phyloP scores from a whole-genome alignment of 2,329 filamentous ascomycete genomes.

The Neofusicoccum ribis region DNA sequence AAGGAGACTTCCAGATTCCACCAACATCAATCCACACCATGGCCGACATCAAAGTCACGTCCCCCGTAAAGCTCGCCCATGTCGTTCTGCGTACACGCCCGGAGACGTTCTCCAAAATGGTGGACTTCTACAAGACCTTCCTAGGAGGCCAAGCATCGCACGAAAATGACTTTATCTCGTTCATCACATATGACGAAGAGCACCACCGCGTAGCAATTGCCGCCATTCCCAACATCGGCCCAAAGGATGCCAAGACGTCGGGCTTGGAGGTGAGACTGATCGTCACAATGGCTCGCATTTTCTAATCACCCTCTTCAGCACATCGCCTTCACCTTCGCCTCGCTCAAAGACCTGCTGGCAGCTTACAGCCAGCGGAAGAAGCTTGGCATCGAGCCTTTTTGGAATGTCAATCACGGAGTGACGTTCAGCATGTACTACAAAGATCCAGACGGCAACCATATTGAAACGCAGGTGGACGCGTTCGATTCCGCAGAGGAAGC shows the following conservation, averaged over 20 bases:
- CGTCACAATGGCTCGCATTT: no score
- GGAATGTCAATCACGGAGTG: slow-evolving; percentile 51
- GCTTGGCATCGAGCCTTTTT: slow-evolving; percentile 41
- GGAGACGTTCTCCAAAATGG: slow-evolving; percentile 33
- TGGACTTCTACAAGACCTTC: slow-evolving; percentile 41
- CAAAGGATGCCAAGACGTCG: slow-evolving; percentile 26
- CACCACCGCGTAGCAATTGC: slow-evolving; percentile 51
- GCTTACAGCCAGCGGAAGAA: slow-evolving; percentile 42
- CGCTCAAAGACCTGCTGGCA: slow-evolving; percentile 36
- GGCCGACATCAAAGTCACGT: neutral
- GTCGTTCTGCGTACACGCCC: slow-evolving; percentile 30
- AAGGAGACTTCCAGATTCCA: no score
- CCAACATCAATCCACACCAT: neutral
- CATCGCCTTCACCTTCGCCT: slow-evolving; percentile 44
- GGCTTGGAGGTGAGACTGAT: slow-evolving; percentile 30
- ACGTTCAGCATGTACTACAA: slow-evolving; percentile 51
- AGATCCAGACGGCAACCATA: slow-evolving; percentile 51
- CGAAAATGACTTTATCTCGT: slow-evolving; percentile 30
- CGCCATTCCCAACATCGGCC: slow-evolving; percentile 26
- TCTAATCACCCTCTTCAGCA: slow-evolving; percentile 31
- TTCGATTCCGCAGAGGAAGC: slow-evolving; percentile 40
- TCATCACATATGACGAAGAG: slow-evolving; percentile 50
- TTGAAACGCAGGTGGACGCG: slow-evolving; percentile 49
- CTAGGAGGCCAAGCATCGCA: slow-evolving; percentile 36
- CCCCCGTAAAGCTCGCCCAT: slow-evolving; percentile 26